phyloP scores from a whole-genome alignment of 345 rosid genomes.

The Acer campestre region DNA sequence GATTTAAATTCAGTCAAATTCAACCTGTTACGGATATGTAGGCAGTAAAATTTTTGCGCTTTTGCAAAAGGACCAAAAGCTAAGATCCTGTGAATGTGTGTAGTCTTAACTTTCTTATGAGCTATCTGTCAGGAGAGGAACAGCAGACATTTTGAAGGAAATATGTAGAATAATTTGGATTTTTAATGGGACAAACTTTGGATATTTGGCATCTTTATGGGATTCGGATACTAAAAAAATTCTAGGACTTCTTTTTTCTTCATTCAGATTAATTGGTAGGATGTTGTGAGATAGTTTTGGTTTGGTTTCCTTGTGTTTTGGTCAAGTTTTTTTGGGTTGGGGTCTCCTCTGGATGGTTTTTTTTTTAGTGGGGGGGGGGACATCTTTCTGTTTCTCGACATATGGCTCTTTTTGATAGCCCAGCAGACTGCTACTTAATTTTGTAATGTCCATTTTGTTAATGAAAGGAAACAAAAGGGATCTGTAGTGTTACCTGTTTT shows the following conservation, averaged over 20 bases:
- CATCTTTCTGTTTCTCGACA: no score
- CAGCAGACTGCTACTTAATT: no score
- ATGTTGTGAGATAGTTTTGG: not conserved
- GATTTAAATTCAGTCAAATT: not conserved
- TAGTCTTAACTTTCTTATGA: not conserved
- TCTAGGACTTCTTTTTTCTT: not conserved
- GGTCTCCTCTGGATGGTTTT: not conserved
- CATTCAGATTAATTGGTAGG: not conserved
- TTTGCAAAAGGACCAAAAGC: not conserved
- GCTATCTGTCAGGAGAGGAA: not conserved
- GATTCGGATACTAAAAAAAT: not conserved
- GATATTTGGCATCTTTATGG: not conserved
- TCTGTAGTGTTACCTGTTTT: no score
- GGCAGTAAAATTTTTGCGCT: not conserved
- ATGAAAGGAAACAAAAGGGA: no score
- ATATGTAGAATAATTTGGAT: not conserved
- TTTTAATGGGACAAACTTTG: not conserved
- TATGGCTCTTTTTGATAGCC: no score
- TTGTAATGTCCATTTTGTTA: no score
- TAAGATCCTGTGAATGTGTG: not conserved
- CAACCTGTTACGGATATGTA: not conserved
- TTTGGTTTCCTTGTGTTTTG: not conserved
- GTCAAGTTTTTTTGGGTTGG: not conserved
- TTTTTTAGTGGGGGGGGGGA: no score
- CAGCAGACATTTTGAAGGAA: not conserved